Base-by-base conservation (phyloP, 2,329 filamentous ascomycete species). In the Sphaerostilbella broomeana region DNA sequence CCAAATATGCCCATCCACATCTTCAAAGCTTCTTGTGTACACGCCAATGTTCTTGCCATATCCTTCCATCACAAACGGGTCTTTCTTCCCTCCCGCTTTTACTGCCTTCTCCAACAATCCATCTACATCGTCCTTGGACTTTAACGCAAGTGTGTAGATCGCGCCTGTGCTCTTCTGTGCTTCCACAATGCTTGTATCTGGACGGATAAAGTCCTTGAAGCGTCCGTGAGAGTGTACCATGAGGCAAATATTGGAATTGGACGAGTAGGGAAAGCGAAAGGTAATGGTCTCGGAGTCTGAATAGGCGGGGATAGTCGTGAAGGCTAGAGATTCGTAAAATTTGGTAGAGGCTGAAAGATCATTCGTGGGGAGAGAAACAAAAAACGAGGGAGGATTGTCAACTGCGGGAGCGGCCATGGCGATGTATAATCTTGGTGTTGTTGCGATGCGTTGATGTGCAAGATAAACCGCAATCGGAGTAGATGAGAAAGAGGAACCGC, bases 1-100 rank as follows among this genome's bases (percentile, higher is more conserved):
- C 51, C 51, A 52, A n/a, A 51, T 48, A 32, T 53, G 48, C 3
- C 50, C 50, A 40, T 51, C 50, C 26, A 48, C n/a, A 22, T 53
- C 50, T 17, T 45, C 38, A 30, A 49, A 51, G 18, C 47, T 49
- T 12, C 51, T 46, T 3, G 41, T 29, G 26, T 53, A 53, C 43
- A 53, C 44, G 9, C 48, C 47, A 10, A 29, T 33, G 3, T 33
- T 40, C n/a, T 34, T 29, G 3, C 51, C 51, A 30, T 50, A 40
- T 5, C 36, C 35, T 11, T 40, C 19, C 25, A 51, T 33, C 5
- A 20, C 38, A 20, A 45, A 53, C 2, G 50, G 51, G 25, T 53
- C 50, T 10, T 28, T 28, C 31, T 38, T 38, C 3, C 48, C 51
- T 11, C 49, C 51, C n/a, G 43, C 45, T 6, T 38, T 35, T 5